Percentiles rank a stretch among this genome's conserved stretches.
phyloP scores from a whole-genome alignment of 1,284 basidiomycete species.

The Apiotrichum akiyoshidainum region DNA sequence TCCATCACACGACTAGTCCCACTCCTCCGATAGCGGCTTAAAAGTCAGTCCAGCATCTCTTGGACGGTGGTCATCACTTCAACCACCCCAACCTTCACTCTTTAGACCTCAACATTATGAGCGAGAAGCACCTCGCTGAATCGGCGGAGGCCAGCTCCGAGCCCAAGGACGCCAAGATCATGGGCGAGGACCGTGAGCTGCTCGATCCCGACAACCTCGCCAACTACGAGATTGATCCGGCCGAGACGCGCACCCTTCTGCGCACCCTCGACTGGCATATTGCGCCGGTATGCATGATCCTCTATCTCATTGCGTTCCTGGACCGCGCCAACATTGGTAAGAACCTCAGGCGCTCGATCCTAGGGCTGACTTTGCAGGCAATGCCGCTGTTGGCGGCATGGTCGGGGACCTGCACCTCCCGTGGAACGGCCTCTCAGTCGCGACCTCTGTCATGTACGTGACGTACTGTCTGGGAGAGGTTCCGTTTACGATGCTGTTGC shows the following conservation, averaged over 20 bases:
- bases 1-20: too few relatives aligned
- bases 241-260: conserved; percentile 1
- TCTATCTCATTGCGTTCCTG: conserved; percentile 9
- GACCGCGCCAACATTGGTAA: conserved; percentile 8
- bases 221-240: conserved; percentile 4
- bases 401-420: conserved; percentile 8
- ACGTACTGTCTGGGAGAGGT: conserved; percentile 37
- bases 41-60: too few relatives aligned
- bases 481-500: conserved; percentile 28
- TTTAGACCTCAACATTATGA: too few relatives aligned
- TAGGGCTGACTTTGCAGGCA: conserved; percentile 5
- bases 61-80: too few relatives aligned
- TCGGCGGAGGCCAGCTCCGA: not conserved
- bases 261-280: conserved; percentile 16
- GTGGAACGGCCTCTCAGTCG: conserved; percentile 7
- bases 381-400: conserved; percentile 13
- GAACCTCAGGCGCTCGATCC: not conserved
- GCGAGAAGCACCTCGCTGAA: too few relatives aligned
- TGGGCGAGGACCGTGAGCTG: conserved; percentile 2
- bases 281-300: conserved; percentile 5
- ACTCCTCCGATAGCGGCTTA: too few relatives aligned
- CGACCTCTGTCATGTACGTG: conserved; percentile 27
- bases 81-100: too few relatives aligned
- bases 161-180: conserved; percentile 1
- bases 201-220: conserved; percentile 8